Conservation (phyloP, 768 basidiomycete species). For the Auricularia sp. region DNA sequence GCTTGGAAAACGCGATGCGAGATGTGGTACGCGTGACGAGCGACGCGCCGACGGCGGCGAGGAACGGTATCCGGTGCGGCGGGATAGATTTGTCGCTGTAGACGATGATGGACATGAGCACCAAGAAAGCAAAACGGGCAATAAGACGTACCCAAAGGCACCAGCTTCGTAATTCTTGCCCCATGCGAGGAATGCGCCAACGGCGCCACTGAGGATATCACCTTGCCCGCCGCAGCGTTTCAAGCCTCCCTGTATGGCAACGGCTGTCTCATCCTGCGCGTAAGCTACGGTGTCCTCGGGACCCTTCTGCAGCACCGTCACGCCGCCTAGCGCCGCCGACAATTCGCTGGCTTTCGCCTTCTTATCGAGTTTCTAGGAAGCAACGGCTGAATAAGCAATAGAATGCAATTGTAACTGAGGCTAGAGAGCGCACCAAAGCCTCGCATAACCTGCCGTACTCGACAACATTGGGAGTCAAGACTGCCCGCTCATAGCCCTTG, state of each 20-base stretch:
- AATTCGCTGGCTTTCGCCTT: background rate
- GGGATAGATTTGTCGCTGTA: conserved; percentile 44
- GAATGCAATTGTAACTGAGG: background rate
- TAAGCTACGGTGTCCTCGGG: conserved; percentile 67
- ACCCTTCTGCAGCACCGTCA: conserved; percentile 88
- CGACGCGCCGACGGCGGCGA: conserved; percentile 79
- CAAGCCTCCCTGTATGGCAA: conserved; percentile 66
- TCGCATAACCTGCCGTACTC: conserved; percentile 85
- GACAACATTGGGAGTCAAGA: conserved; percentile 89
- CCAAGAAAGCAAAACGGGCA: background rate
- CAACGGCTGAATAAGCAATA: background rate
- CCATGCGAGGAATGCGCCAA: conserved; percentile 91
- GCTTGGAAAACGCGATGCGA: conserved; percentile 58
- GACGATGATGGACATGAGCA: background rate
- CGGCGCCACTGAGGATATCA: conserved; percentile 80
- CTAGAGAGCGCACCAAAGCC: conserved; percentile 38
- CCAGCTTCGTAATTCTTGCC: conserved; percentile 86
- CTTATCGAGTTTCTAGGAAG: background rate
- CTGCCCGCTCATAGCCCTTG: conserved; percentile 74
- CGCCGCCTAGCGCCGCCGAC: conserved; percentile 55
- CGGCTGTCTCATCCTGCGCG: conserved; percentile 53
- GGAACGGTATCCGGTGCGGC: conserved; percentile 59
- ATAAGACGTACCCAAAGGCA: conserved; percentile 53
- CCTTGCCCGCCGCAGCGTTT: conserved; percentile 96
- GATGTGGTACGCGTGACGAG: conserved; percentile 83